A percentile compares a stretch with the other conserved stretches of the same genome.
Evolutionary conservation across 2,329 filamentous ascomycete genomes (phyloP).

Genomic region (Chaetomium sp.): DNA sequence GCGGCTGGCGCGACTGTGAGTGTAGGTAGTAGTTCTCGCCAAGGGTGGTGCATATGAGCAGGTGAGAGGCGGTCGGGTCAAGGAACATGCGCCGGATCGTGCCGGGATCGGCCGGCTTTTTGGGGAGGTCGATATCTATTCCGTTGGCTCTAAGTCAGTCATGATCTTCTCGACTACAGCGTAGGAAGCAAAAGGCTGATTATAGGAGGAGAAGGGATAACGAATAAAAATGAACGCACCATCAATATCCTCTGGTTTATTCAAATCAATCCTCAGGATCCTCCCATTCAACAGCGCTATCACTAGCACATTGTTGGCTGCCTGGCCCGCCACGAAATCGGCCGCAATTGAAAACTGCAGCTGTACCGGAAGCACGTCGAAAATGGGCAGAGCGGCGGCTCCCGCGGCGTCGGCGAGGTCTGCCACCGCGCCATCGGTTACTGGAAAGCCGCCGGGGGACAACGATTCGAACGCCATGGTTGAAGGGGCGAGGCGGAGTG

Average conservation of each 20-base stretch:
- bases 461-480: slow-evolving; percentile 62
- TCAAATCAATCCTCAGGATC: slow-evolving; percentile 88
- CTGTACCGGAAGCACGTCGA: slow-evolving; percentile 87
- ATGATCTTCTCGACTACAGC: too few species aligned
- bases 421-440: slow-evolving; percentile 50
- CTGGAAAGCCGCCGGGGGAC: slow-evolving; percentile 59
- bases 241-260: slow-evolving; percentile 92
- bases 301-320: slow-evolving; percentile 94
- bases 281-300: slow-evolving; percentile 86
- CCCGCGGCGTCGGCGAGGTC: slow-evolving; percentile 43
- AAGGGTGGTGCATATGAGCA: slow-evolving; percentile 82
- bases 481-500: slow-evolving; percentile 11
- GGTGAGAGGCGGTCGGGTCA: slow-evolving; percentile 90
- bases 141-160: not conserved
- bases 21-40: slow-evolving; percentile 98
- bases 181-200: not conserved
- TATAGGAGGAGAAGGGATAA: not conserved
- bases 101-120: slow-evolving; percentile 83
- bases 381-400: slow-evolving; percentile 68
- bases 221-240: slow-evolving; percentile 40
- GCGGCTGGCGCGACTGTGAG: slow-evolving; percentile 83
- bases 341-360: slow-evolving; percentile 91
- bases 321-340: slow-evolving; percentile 92
- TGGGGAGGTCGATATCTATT: slow-evolving; percentile 90
- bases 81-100: slow-evolving; percentile 95